phyloP scores from a whole-genome alignment of 495 filamentous ascomycete species.

The Staphylotrichum longicolle region DNA sequence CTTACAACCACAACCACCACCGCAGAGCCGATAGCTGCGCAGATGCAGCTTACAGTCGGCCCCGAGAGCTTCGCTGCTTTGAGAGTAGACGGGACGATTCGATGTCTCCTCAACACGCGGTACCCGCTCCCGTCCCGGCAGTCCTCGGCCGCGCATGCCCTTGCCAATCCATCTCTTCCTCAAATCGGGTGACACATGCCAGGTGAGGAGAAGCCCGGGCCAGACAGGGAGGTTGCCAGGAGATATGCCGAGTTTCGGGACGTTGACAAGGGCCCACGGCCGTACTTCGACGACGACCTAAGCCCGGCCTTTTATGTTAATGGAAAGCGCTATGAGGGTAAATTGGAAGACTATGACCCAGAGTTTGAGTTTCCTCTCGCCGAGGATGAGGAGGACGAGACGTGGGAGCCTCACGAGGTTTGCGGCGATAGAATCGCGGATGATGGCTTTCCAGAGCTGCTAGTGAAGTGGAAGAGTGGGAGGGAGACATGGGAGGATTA shows the following conservation, averaged over 20 bases:
- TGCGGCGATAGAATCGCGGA: constrained; percentile 15
- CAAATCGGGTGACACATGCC: constrained; percentile 3
- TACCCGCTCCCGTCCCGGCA: constrained; percentile 9
- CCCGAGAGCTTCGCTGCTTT: constrained; percentile 9
- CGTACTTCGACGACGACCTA: constrained; percentile 1
- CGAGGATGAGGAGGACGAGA: not conserved
- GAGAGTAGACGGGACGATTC: constrained; percentile 7
- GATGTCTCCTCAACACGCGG: constrained; percentile 10
- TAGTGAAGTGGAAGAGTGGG: constrained; percentile 24
- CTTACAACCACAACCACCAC: constrained; percentile 2
- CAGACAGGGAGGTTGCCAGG: not conserved
- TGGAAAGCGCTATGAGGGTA: not conserved
- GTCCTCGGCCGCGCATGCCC: constrained; percentile 7
- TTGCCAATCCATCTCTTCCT: constrained; percentile 2
- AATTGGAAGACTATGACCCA: not conserved
- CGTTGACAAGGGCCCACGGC: constrained; percentile 2
- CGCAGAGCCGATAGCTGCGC: not conserved
- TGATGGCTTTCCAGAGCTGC: constrained; percentile 17
- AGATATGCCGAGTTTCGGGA: not conserved
- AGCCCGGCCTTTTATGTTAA: not conserved
- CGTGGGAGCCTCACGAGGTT: not conserved
- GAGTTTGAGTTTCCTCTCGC: not conserved
- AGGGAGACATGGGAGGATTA: constrained; percentile 23
- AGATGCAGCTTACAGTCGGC: constrained; percentile 3
- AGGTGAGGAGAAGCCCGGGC: constrained; percentile 3